Evolutionary conservation across 768 basidiomycete species (phyloP).

Genomic region (Tephrocybe sp.): DNA sequence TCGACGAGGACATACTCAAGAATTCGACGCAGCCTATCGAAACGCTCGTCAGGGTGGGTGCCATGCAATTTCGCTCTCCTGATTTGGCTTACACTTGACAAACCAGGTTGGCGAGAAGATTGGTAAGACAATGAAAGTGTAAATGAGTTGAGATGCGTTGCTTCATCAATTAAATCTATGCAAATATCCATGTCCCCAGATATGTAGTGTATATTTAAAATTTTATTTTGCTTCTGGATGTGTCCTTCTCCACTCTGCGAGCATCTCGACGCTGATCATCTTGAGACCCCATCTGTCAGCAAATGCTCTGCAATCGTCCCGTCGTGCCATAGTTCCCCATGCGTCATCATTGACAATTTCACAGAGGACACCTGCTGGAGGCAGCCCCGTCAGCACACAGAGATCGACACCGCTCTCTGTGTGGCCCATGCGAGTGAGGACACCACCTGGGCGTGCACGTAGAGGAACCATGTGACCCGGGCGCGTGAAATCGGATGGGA

Average conservation of each 20-base stretch:
- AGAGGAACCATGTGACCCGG: constrained; percentile 97
- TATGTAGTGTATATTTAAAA: neutral
- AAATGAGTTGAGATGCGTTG: neutral
- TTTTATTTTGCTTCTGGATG: constrained; percentile 19
- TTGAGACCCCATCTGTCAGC: constrained; percentile 88
- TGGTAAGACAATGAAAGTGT: constrained; percentile 22
- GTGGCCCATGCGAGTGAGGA: constrained; percentile 86
- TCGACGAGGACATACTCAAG: constrained; percentile 58
- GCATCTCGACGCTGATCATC: constrained; percentile 92
- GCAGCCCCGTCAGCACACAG: constrained; percentile 68
- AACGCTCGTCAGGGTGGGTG: constrained; percentile 57
- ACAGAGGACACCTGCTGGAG: constrained; percentile 82
- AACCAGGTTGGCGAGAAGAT: constrained; percentile 33
- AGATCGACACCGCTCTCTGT: constrained; percentile 91
- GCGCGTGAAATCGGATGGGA: constrained; percentile 74
- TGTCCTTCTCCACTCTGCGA: constrained; percentile 47
- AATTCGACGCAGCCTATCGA: constrained; percentile 59
- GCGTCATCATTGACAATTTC: constrained; percentile 94
- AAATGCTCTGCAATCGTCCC: constrained; percentile 91
- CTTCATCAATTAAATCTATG: neutral
- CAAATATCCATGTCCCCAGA: neutral
- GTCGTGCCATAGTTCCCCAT: constrained; percentile 87
- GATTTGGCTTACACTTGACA: neutral
- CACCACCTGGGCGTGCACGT: constrained; percentile 82
- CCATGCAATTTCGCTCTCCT: neutral